Percentiles rank a stretch among this genome's conserved stretches.
Conservation (phyloP, 2,329 filamentous ascomycete genomes). For the Trichoderma koningiopsis region DNA sequence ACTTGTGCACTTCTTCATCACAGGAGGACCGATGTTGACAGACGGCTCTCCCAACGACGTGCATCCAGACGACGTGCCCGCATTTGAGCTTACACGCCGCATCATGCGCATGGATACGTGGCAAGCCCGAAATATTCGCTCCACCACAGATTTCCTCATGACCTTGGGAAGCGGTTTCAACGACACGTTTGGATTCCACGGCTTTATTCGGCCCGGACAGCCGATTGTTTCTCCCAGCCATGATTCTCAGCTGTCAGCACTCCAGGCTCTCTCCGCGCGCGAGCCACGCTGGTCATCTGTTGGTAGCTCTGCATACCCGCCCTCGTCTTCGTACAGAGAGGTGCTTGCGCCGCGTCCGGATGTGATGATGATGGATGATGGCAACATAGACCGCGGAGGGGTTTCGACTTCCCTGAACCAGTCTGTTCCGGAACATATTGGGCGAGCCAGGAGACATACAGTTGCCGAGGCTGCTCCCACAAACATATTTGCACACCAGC, state of each 20-base stretch:
- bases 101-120: slow-evolving; percentile 53
- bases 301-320: slow-evolving; percentile 15
- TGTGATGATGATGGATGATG: slow-evolving; percentile 26
- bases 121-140: slow-evolving; percentile 48
- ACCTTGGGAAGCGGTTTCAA: slow-evolving; percentile 49
- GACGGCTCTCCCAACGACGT: slow-evolving; percentile 48
- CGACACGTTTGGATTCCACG: slow-evolving; percentile 40
- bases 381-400: slow-evolving; percentile 4
- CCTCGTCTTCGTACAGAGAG: slow-evolving; percentile 12
- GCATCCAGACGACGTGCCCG: slow-evolving; percentile 48
- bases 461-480: slow-evolving; percentile 51
- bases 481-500: slow-evolving; percentile 48
- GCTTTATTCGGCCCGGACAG: slow-evolving; percentile 37
- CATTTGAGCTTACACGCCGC: slow-evolving; percentile 45
- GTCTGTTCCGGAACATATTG: slow-evolving; percentile 26
- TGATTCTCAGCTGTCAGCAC: slow-evolving; percentile 9
- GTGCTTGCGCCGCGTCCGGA: slow-evolving; percentile 13
- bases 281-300: slow-evolving; percentile 22
- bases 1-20: slow-evolving; percentile 52
- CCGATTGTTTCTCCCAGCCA: neutral
- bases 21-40: slow-evolving; percentile 47
- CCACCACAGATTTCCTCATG: slow-evolving; percentile 54
- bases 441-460: slow-evolving; percentile 45
- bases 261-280: neutral
- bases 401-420: neutral